Evolutionary conservation across 495 filamentous ascomycete species (phyloP), one percentile per base, ranked within the genome.

Genomic region (Penicillium paradoxum): DNA sequence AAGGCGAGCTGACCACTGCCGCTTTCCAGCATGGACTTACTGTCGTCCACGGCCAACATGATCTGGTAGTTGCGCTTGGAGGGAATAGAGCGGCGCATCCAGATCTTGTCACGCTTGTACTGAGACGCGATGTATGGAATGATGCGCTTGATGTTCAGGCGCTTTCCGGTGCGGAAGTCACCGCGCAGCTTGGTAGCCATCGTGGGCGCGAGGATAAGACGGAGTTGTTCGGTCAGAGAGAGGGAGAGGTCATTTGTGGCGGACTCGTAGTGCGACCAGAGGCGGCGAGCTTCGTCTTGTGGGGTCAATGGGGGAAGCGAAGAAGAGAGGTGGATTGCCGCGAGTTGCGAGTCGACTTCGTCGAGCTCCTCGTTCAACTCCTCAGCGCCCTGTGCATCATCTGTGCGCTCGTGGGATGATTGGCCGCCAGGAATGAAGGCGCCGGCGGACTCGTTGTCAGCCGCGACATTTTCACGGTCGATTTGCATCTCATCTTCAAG

Each of bases 101-200:
- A 99, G 71, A 99, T 99, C 74, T 97, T 97, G 79, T 99, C 95
- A 53, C 92, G 88, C 79, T 96, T 97, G 80, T 95, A 99, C 55
- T 85, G 82, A 3, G 89, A 95, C 4, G 95, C 95, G 57, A 99
- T 97, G 73, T 97, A 99, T 0, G 95, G 92, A 58, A 99, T 97
- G 70, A 99, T 99, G 42, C 91, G 88, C 68, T 96, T 96, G 74
- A 99, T 95, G 71, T 97, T 97, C 58, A 99, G 88, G 1, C 95
- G 88, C 66, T 99, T 97, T 46, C 95, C 95, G 0, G 95, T 97
- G 61, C 92, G 88, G 79, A 93, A 97, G 66, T 96, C 90, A 54
- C 95, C 95, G 2, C 92, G 90, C 60, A 97, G 86, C 64, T 96
- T 99, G 39, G 95, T 96, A 17, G 95, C 92, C 39, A 91, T 84